Base-by-base conservation (phyloP, 139 green algal genomes). In the Closterium sp. region DNA sequence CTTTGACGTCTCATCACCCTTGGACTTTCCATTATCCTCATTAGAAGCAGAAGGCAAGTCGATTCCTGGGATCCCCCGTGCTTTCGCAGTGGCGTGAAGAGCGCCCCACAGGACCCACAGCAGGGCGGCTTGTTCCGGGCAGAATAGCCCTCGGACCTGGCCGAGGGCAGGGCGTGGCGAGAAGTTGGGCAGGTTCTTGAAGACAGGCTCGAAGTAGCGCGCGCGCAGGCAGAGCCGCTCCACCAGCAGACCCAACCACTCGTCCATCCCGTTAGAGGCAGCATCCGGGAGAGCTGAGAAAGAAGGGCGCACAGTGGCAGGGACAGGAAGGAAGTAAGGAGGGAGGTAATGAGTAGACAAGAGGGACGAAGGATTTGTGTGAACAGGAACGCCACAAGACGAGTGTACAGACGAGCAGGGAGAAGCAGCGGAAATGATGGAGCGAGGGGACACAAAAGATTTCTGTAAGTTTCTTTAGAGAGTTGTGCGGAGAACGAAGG, bases 121-220 rank as follows among this genome's bases (percentile, higher is more conserved):
- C 85, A 87, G n/a, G n/a, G 85, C 85, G 13, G 85, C 85, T 31
- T 87, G 85, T 31, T 87, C 85, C n/a, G 85, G 85, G 85, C 85
- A 87, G 22, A 87, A 87, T 9, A 87, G n/a, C n/a, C 85, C 85
- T 30, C 85, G 85, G 27, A 87, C 28, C 85, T 87, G 85, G 27
- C 85, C 85, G 27, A 87, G 85, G 85, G 85, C 85, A 30, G 85
- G 85, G 85, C 85, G 85, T 4, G 85, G 85, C 28, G 85, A 87
- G 85, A 32, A 31, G 85, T 87, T 87, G 85, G 85, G 85, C 17
- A 87, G 85, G 85, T 87, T 87, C 28, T 31, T 30, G 85, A 87
- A 87, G 22, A 87, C 28, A 17, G 85, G 28, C 28, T 30, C 28
- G 10, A 87, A 31, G 85, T 87, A 31, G 7, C 28, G 28, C 21